These are phyloP conservation scores for Trichosphaerium sp. DNA, from an alignment of 78 protist genomes.

Conservation along the genomic window DNA sequence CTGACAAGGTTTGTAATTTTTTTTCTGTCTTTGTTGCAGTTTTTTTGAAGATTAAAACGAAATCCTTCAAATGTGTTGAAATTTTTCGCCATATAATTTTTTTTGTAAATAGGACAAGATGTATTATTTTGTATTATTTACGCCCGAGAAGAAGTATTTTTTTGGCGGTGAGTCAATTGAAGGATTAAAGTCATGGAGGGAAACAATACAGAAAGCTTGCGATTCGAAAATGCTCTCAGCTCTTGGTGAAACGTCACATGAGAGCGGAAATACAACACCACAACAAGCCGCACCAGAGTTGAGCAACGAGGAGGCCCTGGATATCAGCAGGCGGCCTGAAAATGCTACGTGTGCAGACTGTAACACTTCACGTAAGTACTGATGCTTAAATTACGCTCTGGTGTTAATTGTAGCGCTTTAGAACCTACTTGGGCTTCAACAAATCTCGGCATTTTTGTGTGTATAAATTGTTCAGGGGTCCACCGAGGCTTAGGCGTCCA, in stretches of 20 bases:
- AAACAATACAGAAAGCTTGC: no score
- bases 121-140: no score
- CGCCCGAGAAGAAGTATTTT: no score
- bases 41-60: neutral
- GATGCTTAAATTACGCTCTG: neutral
- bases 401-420: neutral
- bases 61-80: no score
- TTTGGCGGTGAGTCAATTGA: no score
- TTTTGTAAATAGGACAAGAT: no score
- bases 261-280: neutral
- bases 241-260: no score
- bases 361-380: slow-evolving; percentile 18
- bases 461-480: slow-evolving; percentile 66
- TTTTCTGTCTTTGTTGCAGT: neutral
- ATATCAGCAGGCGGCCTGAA: slow-evolving; percentile 13
- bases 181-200: no score
- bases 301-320: slow-evolving; percentile 19
- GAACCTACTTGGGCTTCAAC: slow-evolving; percentile 64
- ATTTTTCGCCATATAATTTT: no score
- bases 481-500: slow-evolving; percentile 69
- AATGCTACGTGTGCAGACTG: slow-evolving; percentile 49
- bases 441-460: slow-evolving; percentile 57
- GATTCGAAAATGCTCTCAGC: no score
- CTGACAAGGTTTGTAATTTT: neutral
- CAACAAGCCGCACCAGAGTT: neutral